phyloP scores from a whole-genome alignment of 2,329 filamentous ascomycete genomes.

The Botrytis paeoniae region DNA sequence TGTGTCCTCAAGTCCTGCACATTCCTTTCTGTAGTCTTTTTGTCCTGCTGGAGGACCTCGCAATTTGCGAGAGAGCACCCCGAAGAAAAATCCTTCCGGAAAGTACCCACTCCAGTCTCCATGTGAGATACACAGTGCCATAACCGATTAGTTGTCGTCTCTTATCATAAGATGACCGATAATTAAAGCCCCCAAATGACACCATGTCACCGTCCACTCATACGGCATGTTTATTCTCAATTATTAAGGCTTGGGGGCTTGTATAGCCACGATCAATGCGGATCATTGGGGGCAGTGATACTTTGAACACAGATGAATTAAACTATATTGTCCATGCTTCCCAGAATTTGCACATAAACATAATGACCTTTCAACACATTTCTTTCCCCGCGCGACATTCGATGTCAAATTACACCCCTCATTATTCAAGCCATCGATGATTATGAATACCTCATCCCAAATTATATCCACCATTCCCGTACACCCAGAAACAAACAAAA shows the following conservation, averaged over 20 bases:
- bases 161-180: neutral
- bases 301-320: neutral
- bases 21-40: neutral
- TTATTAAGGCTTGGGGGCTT: neutral
- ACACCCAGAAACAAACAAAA: too few species aligned
- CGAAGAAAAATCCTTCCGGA: neutral
- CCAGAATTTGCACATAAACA: neutral
- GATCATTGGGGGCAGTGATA: neutral
- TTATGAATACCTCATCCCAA: rapidly evolving
- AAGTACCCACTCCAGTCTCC: too few species aligned
- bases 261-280: neutral
- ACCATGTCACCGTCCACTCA: neutral
- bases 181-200: neutral
- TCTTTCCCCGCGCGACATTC: neutral
- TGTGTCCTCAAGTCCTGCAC: neutral
- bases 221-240: too few species aligned
- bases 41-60: neutral
- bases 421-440: neutral
- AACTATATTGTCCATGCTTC: neutral
- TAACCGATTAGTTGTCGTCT: too few species aligned
- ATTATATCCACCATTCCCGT: too few species aligned
- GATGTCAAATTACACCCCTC: neutral
- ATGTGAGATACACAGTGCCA: neutral
- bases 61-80: neutral
- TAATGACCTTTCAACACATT: neutral